Evolutionary conservation across 1,284 basidiomycete species (phyloP).

Genomic region (Ganoderma resinaceum): DNA sequence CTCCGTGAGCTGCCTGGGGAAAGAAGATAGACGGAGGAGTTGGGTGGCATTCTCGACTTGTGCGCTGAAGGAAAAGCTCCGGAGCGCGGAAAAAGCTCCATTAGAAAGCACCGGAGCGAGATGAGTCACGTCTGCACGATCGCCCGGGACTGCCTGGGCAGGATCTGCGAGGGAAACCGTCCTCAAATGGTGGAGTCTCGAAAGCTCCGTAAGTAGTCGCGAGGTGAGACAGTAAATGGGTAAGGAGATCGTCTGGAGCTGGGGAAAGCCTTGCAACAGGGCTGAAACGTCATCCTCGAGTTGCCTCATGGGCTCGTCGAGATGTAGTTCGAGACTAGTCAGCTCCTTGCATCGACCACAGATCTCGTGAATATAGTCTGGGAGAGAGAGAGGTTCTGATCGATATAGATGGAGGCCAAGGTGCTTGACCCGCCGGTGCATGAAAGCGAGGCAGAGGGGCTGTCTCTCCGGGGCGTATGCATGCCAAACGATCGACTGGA

Average conservation of each 20-base stretch:
- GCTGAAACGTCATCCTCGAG: conserved; percentile 45
- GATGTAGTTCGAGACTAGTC: conserved; percentile 50
- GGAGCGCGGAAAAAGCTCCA: conserved; percentile 59
- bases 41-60: conserved; percentile 44
- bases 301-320: conserved; percentile 41
- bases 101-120: conserved; percentile 51
- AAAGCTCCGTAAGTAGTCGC: conserved; percentile 50
- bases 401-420: conserved; percentile 41
- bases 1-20: conserved; percentile 48
- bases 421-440: conserved; percentile 46
- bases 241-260: conserved; percentile 54
- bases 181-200: conserved; percentile 51
- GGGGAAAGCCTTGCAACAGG: conserved; percentile 48
- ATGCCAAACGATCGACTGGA: conserved; percentile 54
- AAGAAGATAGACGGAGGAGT: conserved; percentile 25
- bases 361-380: conserved; percentile 53
- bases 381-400: conserved; percentile 30
- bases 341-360: conserved; percentile 54
- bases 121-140: conserved; percentile 47
- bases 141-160: conserved; percentile 48
- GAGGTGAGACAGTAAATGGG: conserved; percentile 60
- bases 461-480: conserved; percentile 33
- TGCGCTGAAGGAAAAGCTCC: conserved; percentile 54
- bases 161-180: conserved; percentile 55
- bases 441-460: conserved; percentile 45